A percentile compares a stretch with the other conserved stretches of the same genome.
Conservation (phyloP, 1,139 yeast species). For the Yarrowia galli region DNA sequence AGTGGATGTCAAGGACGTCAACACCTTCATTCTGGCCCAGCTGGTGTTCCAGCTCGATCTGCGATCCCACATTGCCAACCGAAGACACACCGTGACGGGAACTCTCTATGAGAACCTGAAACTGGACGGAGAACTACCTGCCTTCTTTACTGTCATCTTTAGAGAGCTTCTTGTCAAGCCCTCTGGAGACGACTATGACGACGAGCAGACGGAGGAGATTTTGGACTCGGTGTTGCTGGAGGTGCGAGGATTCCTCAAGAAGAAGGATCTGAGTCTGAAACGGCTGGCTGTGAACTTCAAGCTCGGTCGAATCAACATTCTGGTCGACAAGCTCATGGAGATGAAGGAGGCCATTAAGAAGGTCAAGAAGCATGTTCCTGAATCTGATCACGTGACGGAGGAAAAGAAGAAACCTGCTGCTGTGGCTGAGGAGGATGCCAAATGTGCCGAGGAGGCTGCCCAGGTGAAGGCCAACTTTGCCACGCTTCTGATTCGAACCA, state of each 20-base stretch:
- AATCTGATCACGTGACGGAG: background rate
- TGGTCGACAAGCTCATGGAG: constrained; percentile 44
- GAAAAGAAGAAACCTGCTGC: constrained; percentile 1
- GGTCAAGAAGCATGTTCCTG: constrained; percentile 39
- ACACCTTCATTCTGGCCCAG: constrained; percentile 33
- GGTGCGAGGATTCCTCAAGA: constrained; percentile 50
- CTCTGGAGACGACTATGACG: constrained; percentile 32
- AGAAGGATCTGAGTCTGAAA: constrained; percentile 48
- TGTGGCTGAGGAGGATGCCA: constrained; percentile 2
- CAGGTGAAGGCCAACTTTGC: constrained; percentile 47
- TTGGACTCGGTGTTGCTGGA: constrained; percentile 49
- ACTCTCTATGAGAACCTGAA: constrained; percentile 24
- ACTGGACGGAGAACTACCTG: constrained; percentile 30
- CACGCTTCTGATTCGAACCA: constrained; percentile 48
- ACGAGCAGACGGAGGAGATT: constrained; percentile 44
- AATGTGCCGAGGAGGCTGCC: constrained; percentile 40
- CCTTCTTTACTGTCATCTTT: constrained; percentile 31
- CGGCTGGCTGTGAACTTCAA: constrained; percentile 50
- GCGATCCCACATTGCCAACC: constrained; percentile 7
- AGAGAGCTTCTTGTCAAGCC: constrained; percentile 24
- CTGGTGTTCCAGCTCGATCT: constrained; percentile 34
- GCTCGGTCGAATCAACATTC: constrained; percentile 46
- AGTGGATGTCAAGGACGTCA: constrained; percentile 23
- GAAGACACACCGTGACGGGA: constrained; percentile 26
- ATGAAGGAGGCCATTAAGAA: constrained; percentile 40